A percentile compares a stretch with the other conserved stretches of the same genome.
These are phyloP conservation scores for Globisporangium canariense DNA, from an alignment of 352 stramenopile species.

Conservation along the genomic window DNA sequence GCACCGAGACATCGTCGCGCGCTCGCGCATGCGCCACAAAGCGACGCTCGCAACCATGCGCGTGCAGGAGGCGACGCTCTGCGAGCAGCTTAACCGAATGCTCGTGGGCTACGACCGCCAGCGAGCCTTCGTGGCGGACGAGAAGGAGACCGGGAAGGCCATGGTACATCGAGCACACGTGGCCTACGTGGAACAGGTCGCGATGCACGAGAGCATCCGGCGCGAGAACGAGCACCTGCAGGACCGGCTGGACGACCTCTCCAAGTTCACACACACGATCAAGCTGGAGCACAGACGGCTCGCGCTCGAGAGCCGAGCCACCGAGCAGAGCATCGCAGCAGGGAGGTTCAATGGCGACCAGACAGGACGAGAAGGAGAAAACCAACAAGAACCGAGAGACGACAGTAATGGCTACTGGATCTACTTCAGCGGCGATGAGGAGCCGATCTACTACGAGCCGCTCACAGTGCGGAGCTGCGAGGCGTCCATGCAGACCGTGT, in stretches of 20 bases:
- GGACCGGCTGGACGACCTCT: slow-evolving; percentile 29
- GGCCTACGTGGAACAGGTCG: slow-evolving; percentile 25
- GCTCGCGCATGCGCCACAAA: slow-evolving; percentile 30
- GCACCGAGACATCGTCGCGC: slow-evolving; percentile 37
- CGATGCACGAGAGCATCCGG: slow-evolving; percentile 30
- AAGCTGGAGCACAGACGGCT: slow-evolving; percentile 15
- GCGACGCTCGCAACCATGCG: slow-evolving; percentile 23
- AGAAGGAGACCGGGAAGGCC: not conserved
- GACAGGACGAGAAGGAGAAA: not conserved
- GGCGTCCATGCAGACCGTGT: slow-evolving; percentile 28
- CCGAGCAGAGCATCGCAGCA: not conserved
- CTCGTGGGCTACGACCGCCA: slow-evolving; percentile 14
- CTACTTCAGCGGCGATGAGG: slow-evolving; percentile 33
- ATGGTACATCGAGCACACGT: slow-evolving; percentile 19
- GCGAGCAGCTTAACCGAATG: slow-evolving; percentile 24
- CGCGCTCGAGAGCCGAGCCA: not conserved
- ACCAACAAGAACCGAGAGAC: not conserved
- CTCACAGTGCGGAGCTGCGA: slow-evolving; percentile 25
- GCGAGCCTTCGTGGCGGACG: slow-evolving; percentile 4
- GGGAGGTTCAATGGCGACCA: not conserved
- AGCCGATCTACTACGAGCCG: slow-evolving; percentile 37
- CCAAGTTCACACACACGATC: slow-evolving; percentile 26
- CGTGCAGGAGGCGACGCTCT: slow-evolving; percentile 24
- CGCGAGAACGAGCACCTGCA: slow-evolving; percentile 37
- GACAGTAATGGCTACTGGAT: slow-evolving; percentile 24